Percentiles rank a stretch among this genome's conserved stretches.
Conservation (phyloP, 768 basidiomycete species). For the Kwoniella dejecticola region DNA sequence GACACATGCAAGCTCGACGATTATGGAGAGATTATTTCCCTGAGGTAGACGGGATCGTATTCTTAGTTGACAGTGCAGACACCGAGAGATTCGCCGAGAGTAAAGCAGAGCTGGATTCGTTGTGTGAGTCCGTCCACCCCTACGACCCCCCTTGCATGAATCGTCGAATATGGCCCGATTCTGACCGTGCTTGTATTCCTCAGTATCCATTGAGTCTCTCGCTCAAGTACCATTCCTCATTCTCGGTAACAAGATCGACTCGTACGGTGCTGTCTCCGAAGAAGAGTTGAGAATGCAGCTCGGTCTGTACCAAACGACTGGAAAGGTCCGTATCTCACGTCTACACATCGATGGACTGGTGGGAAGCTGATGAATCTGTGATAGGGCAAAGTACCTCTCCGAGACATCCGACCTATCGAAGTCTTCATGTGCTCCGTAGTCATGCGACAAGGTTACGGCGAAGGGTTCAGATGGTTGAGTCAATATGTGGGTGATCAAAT, state of each 20-base stretch:
- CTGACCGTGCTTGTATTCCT: not conserved
- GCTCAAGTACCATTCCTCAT: slow-evolving; percentile 96
- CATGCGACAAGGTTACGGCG: slow-evolving; percentile 96
- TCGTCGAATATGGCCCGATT: not conserved
- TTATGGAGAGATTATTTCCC: slow-evolving; percentile 99
- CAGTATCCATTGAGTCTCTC: slow-evolving; percentile 87
- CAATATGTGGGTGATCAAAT: slow-evolving; percentile 74
- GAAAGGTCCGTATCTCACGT: slow-evolving; percentile 80
- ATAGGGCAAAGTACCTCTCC: slow-evolving; percentile 95
- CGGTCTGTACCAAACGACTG: slow-evolving; percentile 97
- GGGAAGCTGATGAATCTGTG: too few species aligned
- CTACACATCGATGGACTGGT: too few species aligned
- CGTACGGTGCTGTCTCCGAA: slow-evolving; percentile 94
- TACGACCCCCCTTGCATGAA: too few species aligned
- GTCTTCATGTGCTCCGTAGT: slow-evolving; percentile 99
- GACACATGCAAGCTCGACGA: slow-evolving; percentile 97
- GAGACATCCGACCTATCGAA: slow-evolving; percentile 96
- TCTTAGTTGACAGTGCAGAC: slow-evolving; percentile 96
- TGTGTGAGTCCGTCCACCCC: slow-evolving; percentile 58
- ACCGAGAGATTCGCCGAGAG: slow-evolving; percentile 94
- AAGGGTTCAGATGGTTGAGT: slow-evolving; percentile 97
- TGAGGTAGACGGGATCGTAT: slow-evolving; percentile 97
- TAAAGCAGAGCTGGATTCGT: slow-evolving; percentile 94
- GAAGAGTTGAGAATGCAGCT: slow-evolving; percentile 94
- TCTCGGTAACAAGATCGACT: slow-evolving; percentile 99